Percentiles rank a stretch among this genome's conserved stretches.
Conservation (phyloP, 2,329 filamentous ascomycete species). For the Escovopsis sp. region DNA sequence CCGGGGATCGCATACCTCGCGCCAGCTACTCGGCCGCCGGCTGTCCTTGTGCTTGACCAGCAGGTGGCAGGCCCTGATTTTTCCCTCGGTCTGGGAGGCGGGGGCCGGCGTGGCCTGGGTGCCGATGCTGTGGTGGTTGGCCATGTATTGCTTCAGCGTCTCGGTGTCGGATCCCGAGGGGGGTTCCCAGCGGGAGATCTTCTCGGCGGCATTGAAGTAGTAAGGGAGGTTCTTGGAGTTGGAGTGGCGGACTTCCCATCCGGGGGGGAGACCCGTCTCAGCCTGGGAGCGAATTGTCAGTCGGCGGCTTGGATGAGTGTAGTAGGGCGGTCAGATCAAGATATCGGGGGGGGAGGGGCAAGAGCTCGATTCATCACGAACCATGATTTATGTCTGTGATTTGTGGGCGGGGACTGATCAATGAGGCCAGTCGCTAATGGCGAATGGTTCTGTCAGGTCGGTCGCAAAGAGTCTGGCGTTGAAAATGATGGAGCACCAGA, state of each 20-base stretch:
- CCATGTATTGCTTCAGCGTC: conserved; percentile 90
- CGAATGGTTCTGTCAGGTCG: no score
- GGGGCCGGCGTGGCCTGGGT: conserved; percentile 26
- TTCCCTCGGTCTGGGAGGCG: conserved; percentile 43
- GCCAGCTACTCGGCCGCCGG: conserved; percentile 83
- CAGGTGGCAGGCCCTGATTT: conserved; percentile 86
- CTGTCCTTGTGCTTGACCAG: conserved; percentile 88
- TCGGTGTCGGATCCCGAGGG: conserved; percentile 78
- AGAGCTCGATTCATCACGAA: background rate
- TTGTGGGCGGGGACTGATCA: background rate
- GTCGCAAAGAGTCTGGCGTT: no score
- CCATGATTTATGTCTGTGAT: background rate
- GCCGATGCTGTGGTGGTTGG: conserved; percentile 55
- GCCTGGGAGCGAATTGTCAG: conserved; percentile 24
- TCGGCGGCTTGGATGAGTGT: no score
- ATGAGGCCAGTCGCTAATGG: no score
- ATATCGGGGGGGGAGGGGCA: background rate
- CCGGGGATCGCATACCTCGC: conserved; percentile 37
- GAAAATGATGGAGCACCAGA: no score
- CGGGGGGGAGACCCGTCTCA: conserved; percentile 66
- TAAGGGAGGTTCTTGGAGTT: conserved; percentile 98
- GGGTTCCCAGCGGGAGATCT: conserved; percentile 90
- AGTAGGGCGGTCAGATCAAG: background rate
- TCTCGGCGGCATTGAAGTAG: conserved; percentile 84
- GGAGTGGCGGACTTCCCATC: conserved; percentile 94